These are phyloP conservation scores for Isochrysis galbana DNA, from an alignment of 78 protist species.

Conservation along the genomic window DNA sequence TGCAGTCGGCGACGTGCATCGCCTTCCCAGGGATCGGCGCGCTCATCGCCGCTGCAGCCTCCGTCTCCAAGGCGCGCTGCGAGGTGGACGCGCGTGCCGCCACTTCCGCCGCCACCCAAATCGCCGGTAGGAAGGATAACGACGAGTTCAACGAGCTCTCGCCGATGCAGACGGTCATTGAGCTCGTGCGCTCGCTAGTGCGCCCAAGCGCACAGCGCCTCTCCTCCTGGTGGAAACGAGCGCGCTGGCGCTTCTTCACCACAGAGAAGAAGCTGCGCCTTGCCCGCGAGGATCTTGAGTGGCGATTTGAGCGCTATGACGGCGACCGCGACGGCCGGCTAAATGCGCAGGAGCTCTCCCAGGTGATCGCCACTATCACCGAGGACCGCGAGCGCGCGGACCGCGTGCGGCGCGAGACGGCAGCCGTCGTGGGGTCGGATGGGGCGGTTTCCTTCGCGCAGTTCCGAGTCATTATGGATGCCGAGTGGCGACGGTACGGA, in stretches of 20 bases:
- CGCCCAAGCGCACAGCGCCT: neutral
- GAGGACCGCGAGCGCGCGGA: neutral
- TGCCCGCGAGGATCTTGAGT: neutral
- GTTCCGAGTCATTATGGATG: neutral
- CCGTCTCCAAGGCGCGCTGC: slow-evolving; percentile 20
- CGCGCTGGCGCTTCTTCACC: neutral
- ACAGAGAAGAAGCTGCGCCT: neutral
- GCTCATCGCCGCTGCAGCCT: neutral
- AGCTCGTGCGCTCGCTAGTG: neutral
- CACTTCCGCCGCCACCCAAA: neutral
- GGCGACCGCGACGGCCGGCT: neutral
- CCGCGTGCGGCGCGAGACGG: neutral
- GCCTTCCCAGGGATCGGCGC: neutral
- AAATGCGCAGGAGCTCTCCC: neutral
- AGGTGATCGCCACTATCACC: neutral
- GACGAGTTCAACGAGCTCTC: neutral
- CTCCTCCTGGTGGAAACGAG: neutral
- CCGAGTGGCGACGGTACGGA: neutral
- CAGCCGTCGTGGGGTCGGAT: neutral
- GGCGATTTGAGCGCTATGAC: neutral
- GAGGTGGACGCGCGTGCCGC: neutral
- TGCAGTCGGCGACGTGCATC: neutral
- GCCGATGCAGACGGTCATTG: neutral
- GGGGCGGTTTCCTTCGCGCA: neutral
- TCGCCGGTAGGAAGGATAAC: neutral